Evolutionary conservation across 2,329 filamentous ascomycete genomes (phyloP).

Genomic region (Dryadomyces quercus-mongolicae): DNA sequence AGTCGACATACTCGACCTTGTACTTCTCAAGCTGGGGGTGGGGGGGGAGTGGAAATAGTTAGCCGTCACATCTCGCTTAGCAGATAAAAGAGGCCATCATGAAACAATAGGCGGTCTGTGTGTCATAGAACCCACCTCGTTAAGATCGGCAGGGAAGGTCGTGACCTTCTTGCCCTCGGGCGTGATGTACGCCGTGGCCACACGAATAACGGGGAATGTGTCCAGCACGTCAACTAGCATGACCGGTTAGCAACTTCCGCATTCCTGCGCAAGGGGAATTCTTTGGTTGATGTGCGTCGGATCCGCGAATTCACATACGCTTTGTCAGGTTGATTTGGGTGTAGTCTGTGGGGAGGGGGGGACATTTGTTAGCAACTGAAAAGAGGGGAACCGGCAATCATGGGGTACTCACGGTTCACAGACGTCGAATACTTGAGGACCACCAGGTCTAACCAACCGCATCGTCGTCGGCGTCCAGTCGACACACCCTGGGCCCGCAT

Average conservation of each 20-base stretch:
- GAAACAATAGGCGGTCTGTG: background rate
- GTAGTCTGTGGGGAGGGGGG: constrained; percentile 37
- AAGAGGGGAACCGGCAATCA: background rate
- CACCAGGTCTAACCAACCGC: constrained; percentile 50
- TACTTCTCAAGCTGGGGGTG: constrained; percentile 36
- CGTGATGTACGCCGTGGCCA: constrained; percentile 57
- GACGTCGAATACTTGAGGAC: constrained; percentile 48
- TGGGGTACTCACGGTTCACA: constrained; percentile 7
- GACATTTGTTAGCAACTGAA: constrained; percentile 9
- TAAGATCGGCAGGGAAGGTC: constrained; percentile 53
- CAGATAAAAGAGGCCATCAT: background rate
- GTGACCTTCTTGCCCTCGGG: constrained; percentile 35
- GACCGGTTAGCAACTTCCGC: constrained; percentile 24
- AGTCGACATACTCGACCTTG: constrained; percentile 54
- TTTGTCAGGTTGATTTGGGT: constrained; percentile 48
- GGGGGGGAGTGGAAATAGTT: background rate
- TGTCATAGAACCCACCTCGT: background rate
- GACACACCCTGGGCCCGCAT: constrained; percentile 17
- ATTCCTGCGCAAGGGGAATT: too few relatives aligned
- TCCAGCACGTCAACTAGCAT: constrained; percentile 54
- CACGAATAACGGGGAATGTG: constrained; percentile 60
- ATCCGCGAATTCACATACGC: constrained; percentile 4
- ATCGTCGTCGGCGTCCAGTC: constrained; percentile 46
- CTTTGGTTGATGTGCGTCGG: too few relatives aligned
- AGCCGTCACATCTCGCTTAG: background rate